phyloP scores from a whole-genome alignment of 192 early-diverging fungal species.

The Chytriomyces hyalinus region DNA sequence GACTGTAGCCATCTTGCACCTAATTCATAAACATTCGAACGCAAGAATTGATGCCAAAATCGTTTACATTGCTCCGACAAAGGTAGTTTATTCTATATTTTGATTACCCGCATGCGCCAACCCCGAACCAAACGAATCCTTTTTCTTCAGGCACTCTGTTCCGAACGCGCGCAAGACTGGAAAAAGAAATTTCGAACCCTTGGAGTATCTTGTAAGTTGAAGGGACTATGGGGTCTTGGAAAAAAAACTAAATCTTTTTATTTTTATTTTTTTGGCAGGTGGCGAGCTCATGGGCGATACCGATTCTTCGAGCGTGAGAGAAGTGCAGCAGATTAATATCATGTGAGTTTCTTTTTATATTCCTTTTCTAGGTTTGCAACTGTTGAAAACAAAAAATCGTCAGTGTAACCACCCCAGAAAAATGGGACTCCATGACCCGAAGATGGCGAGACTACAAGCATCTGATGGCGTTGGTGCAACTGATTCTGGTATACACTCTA shows the following conservation, averaged over 20 bases:
- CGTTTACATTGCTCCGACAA: constrained; percentile 72
- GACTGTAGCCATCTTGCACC: constrained; percentile 42
- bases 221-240: neutral
- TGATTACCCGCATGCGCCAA: neutral
- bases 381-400: neutral
- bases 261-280: constrained; percentile 37
- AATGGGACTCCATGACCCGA: constrained; percentile 76
- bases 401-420: constrained; percentile 78
- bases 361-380: neutral
- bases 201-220: constrained; percentile 46
- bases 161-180: constrained; percentile 69
- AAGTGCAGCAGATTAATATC: constrained; percentile 56
- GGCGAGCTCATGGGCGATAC: constrained; percentile 74
- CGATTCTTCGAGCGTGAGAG: constrained; percentile 41
- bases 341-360: constrained; percentile 36
- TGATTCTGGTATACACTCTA: constrained; percentile 45
- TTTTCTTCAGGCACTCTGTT: constrained; percentile 59
- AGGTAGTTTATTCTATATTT: constrained; percentile 26
- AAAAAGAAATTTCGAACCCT: constrained; percentile 56
- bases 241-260: neutral
- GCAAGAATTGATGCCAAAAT: constrained; percentile 50
- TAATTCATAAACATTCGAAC: constrained; percentile 24
- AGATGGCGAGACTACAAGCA: constrained; percentile 45
- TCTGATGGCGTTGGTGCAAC: constrained; percentile 37
- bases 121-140: neutral